Conservation (phyloP, 306 rosid genomes). For the Acmispon strigosus region DNA sequence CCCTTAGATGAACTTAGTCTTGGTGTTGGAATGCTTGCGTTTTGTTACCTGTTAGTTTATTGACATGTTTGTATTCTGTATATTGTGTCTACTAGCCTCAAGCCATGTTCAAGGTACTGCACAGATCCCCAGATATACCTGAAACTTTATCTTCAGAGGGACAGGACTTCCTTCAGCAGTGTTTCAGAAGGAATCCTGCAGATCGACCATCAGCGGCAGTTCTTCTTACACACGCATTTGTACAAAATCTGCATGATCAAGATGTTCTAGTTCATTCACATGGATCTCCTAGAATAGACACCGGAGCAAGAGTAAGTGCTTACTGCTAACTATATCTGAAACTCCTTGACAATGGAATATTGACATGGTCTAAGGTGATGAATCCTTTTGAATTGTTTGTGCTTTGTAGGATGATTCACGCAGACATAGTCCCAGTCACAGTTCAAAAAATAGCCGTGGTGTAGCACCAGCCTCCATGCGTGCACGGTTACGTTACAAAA, state of each 20-base stretch:
- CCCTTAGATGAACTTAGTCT: neutral
- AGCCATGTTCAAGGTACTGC: constrained; percentile 95
- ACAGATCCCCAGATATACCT: constrained; percentile 70
- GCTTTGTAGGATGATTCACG: constrained; percentile 42
- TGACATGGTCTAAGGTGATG: constrained; percentile 7
- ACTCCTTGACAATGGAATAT: neutral
- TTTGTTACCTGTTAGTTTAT: constrained; percentile 2
- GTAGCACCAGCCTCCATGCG: constrained; percentile 28
- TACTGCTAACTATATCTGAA: constrained; percentile 11
- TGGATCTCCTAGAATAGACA: constrained; percentile 30
- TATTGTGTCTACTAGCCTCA: constrained; percentile 56
- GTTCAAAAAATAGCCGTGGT: constrained; percentile 17
- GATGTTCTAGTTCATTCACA: constrained; percentile 27
- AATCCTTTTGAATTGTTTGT: constrained; percentile 1
- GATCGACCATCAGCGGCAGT: constrained; percentile 61
- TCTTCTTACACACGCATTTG: constrained; percentile 76
- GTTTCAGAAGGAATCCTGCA: constrained; percentile 88
- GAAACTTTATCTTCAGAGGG: constrained; percentile 68
- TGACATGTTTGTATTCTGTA: constrained; percentile 20
- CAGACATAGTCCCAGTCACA: constrained; percentile 31
- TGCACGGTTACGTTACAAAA: constrained; percentile 15
- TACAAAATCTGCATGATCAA: constrained; percentile 49
- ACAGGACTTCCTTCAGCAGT: constrained; percentile 67
- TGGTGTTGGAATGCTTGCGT: neutral
- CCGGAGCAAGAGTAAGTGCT: constrained; percentile 45